Evolutionary conservation across 2,329 filamentous ascomycete genomes (phyloP).

Genomic region (Stemphylium vesicarium): DNA sequence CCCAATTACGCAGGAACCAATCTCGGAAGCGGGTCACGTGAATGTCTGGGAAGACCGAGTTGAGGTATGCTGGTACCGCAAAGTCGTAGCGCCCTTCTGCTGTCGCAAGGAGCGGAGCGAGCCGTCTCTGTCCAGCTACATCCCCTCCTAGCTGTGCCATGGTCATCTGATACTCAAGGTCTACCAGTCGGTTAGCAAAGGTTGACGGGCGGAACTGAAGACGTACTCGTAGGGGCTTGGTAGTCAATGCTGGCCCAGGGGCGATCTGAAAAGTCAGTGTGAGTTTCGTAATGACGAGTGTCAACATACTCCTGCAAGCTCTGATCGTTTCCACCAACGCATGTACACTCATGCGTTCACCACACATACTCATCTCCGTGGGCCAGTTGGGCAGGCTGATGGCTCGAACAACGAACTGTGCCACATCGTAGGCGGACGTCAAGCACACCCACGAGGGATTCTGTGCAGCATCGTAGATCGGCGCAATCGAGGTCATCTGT

Average conservation of each 20-base stretch:
- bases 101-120: slow-evolving; percentile 70
- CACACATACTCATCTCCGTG: slow-evolving; percentile 70
- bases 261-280: slow-evolving; percentile 34
- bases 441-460: slow-evolving; percentile 61
- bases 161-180: slow-evolving; percentile 57
- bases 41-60: slow-evolving; percentile 53
- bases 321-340: slow-evolving; percentile 64
- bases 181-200: slow-evolving; percentile 18
- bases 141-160: slow-evolving; percentile 46
- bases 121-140: slow-evolving; percentile 45
- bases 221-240: slow-evolving; percentile 53
- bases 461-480: slow-evolving; percentile 59
- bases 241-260: slow-evolving; percentile 47
- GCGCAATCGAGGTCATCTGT: slow-evolving; percentile 64
- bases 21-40: slow-evolving; percentile 43
- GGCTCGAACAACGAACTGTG: slow-evolving; percentile 72
- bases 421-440: slow-evolving; percentile 74
- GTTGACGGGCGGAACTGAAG: neutral
- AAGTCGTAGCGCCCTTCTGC: slow-evolving; percentile 73
- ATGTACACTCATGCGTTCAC: slow-evolving; percentile 67
- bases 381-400: slow-evolving; percentile 72
- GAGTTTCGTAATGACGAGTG: neutral
- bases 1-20: slow-evolving; percentile 50
- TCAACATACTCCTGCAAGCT: slow-evolving; percentile 36
- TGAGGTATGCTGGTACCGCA: slow-evolving; percentile 62